Conservation (phyloP, 805 yeast species). For the Monosporozyma aerobia region DNA sequence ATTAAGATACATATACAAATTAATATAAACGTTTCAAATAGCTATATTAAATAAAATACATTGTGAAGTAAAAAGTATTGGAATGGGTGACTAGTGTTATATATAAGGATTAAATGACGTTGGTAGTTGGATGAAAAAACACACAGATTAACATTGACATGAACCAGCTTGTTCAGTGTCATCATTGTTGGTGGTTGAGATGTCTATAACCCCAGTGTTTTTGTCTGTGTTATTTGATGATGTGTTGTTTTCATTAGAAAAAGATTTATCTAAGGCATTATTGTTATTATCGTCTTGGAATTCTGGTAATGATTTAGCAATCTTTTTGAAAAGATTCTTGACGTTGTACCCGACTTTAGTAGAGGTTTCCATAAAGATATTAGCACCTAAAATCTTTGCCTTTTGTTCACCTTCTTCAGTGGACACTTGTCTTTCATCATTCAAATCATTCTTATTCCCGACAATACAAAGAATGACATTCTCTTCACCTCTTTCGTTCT, state of each 20-base stretch:
- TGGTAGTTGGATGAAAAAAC: too few relatives aligned
- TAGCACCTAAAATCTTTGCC: slow-evolving; percentile 62
- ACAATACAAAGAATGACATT: slow-evolving; percentile 85
- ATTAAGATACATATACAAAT: neutral
- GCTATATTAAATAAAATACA: neutral
- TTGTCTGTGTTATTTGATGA: slow-evolving; percentile 27
- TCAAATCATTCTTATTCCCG: slow-evolving; percentile 83
- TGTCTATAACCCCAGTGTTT: slow-evolving; percentile 37
- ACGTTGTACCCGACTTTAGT: slow-evolving; percentile 94
- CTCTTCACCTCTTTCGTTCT: slow-evolving; percentile 77
- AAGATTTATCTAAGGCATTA: slow-evolving; percentile 13
- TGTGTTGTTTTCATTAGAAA: slow-evolving; percentile 17
- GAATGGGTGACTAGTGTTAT: neutral
- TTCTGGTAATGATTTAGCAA: slow-evolving; percentile 87
- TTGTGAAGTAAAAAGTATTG: neutral
- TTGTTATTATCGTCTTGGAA: slow-evolving; percentile 37
- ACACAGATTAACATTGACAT: slow-evolving; percentile 32
- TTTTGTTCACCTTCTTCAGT: slow-evolving; percentile 76
- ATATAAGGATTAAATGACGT: neutral
- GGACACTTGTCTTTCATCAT: slow-evolving; percentile 72
- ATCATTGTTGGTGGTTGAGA: slow-evolving; percentile 30
- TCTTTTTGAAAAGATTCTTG: slow-evolving; percentile 76
- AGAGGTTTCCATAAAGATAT: slow-evolving; percentile 82
- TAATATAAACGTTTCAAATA: neutral
- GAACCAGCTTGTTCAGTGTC: slow-evolving; percentile 27